These are phyloP conservation scores for Macroventuria anomochaeta DNA, from an alignment of 2,329 filamentous ascomycete species.

Conservation along the genomic window DNA sequence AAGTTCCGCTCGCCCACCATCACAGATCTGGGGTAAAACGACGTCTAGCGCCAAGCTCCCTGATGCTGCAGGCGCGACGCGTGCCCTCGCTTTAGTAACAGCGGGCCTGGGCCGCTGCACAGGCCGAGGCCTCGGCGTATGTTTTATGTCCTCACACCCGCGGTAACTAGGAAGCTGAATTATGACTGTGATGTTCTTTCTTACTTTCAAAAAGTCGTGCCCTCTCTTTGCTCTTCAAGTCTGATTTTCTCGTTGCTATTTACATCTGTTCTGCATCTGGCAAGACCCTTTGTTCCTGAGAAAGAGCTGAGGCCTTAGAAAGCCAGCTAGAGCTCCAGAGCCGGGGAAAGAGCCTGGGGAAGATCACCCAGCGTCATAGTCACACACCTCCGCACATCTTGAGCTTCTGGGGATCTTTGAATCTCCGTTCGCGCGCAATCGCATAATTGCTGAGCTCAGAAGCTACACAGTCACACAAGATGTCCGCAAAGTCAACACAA, in stretches of 20 bases:
- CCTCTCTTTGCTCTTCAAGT: conserved; percentile 10
- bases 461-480: conserved; percentile 40
- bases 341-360: conserved; percentile 16
- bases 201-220: conserved; percentile 15
- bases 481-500: conserved; percentile 66
- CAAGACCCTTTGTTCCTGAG: conserved; percentile 28
- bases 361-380: conserved; percentile 23
- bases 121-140: conserved; percentile 44
- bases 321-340: conserved; percentile 29
- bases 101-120: conserved; percentile 17
- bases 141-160: conserved; percentile 42
- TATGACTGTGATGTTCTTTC: conserved; percentile 37
- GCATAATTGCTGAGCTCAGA: background rate
- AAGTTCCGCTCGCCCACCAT: conserved; percentile 47
- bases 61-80: conserved; percentile 24
- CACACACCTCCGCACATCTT: conserved; percentile 6
- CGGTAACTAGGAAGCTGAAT: conserved; percentile 29
- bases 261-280: conserved; percentile 9
- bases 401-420: background rate
- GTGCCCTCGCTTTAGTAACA: conserved; percentile 24
- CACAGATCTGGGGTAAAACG: conserved; percentile 40
- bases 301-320: conserved; percentile 23
- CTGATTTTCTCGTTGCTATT: conserved; percentile 6
- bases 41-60: conserved; percentile 29
- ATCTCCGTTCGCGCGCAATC: conserved; percentile 3